Evolutionary conservation across 2,329 filamentous ascomycete species (phyloP).

Genomic region (Pseudogymnoascus sp.): DNA sequence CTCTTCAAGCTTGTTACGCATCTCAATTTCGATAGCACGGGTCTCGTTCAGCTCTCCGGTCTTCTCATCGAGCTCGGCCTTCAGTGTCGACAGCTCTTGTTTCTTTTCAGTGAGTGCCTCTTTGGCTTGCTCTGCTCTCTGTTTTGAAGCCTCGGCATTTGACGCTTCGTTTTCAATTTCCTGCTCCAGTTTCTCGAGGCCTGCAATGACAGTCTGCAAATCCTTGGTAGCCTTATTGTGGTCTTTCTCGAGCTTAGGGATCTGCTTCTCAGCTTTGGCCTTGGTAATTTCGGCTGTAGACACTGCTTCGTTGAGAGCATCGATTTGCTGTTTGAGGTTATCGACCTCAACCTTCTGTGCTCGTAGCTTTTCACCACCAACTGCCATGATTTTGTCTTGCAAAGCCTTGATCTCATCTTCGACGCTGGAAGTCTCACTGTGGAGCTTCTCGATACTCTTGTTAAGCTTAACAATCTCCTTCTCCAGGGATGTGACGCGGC

Average conservation of each 20-base stretch:
- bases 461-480: constrained; percentile 70
- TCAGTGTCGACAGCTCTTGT: constrained; percentile 69
- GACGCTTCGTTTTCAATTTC: constrained; percentile 72
- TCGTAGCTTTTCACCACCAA: constrained; percentile 87
- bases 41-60: constrained; percentile 80
- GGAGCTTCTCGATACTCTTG: constrained; percentile 71
- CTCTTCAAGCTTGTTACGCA: constrained; percentile 96
- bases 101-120: constrained; percentile 71
- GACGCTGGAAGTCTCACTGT: constrained; percentile 75
- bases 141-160: constrained; percentile 64
- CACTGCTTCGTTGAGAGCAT: constrained; percentile 69
- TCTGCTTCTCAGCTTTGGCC: constrained; percentile 90
- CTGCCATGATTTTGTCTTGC: constrained; percentile 97
- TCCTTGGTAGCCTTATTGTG: constrained; percentile 72
- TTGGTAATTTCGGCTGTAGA: constrained; percentile 81
- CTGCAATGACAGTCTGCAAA: constrained; percentile 60
- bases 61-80: constrained; percentile 81
- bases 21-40: constrained; percentile 86
- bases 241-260: constrained; percentile 77
- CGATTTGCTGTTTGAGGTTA: constrained; percentile 76
- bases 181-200: constrained; percentile 69
- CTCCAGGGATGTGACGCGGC: constrained; percentile 62
- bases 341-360: constrained; percentile 89
- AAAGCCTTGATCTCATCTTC: constrained; percentile 89
- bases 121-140: constrained; percentile 73